Evolutionary conservation across 805 yeast species (phyloP), one percentile per base, ranked within the genome.

Genomic region (Jamesozyma hellenica): DNA sequence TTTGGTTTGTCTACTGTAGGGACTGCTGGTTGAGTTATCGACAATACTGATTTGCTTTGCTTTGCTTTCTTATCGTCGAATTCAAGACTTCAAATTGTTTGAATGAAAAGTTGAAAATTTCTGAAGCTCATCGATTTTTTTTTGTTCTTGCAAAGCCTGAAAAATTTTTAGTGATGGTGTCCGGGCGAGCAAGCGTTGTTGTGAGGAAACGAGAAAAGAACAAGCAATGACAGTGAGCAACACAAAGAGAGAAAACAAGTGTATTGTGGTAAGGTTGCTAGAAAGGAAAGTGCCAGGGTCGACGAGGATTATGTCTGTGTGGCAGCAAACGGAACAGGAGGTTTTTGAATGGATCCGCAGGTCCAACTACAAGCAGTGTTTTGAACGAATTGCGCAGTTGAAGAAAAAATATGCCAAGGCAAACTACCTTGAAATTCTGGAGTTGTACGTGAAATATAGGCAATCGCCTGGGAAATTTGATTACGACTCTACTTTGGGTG

Each of bases 351-450:
- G 77, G 29, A 67, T 79, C 28, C 70, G 71, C 19, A 65, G 64
- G 17, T 79, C 80, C 2, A 70, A 76, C 7, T 78, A 61, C 53
- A 65, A 67, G 33, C 90, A 2, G 62, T 67, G 47, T 62, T 65
- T 15, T 63, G 72, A 34, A 56, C 78, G 12, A 36, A 38, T 55
- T 15, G 36, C 17, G 58, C 66, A 36, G 62, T 72, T 76, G 49
- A 57, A 75, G 40, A 64, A 66, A 34, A 72, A 73, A 52, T 64
- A 64, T 36, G 92, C 94, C 2, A 68, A 72, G 23, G 66, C 73
- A 25, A 66, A 75, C 5, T 75, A 72, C 46, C 74, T 72, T 34
- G 61, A 57, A 33, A 61, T 65, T 1, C 47, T 65, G 28, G 55
- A 59, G 37, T 43, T 58, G 32, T 57, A 60, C 46, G 55, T 55